Evolutionary conservation across 2,329 filamentous ascomycete genomes (phyloP).

Genomic region (Calonectria pseudoreteaudii): DNA sequence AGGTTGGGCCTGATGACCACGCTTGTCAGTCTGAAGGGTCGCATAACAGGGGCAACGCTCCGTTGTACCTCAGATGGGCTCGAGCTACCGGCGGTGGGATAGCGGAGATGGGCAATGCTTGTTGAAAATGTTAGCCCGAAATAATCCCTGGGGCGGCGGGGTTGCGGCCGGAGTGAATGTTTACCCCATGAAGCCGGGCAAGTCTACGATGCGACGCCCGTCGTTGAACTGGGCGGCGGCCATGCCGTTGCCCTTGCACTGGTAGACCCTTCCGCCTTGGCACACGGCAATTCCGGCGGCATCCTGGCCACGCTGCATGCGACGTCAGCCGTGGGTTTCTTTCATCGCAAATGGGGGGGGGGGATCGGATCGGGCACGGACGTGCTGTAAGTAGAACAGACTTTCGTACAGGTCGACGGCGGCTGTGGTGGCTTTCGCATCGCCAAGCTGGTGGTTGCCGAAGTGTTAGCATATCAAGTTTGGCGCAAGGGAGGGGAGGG

Average conservation of each 20-base stretch:
- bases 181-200: constrained; percentile 80
- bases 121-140: neutral
- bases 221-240: constrained; percentile 79
- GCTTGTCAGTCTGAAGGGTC: constrained; percentile 47
- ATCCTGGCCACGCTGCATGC: constrained; percentile 81
- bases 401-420: constrained; percentile 77
- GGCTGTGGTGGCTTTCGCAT: constrained; percentile 55
- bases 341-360: constrained; percentile 34
- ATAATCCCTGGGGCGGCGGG: too few relatives aligned
- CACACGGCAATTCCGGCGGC: constrained; percentile 86
- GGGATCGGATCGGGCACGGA: constrained; percentile 37
- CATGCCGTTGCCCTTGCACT: constrained; percentile 92
- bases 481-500: neutral
- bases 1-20: constrained; percentile 87
- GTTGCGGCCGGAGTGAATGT: neutral
- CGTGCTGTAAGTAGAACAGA: constrained; percentile 75
- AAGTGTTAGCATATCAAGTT: neutral
- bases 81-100: constrained; percentile 89
- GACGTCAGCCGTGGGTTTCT: constrained; percentile 31
- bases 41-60: neutral
- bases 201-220: constrained; percentile 72
- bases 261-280: constrained; percentile 83
- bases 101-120: constrained; percentile 81
- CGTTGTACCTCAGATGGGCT: constrained; percentile 49
- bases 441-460: constrained; percentile 46